Base-by-base conservation (phyloP, 2,329 filamentous ascomycete species). In the Monilinia laxa region DNA sequence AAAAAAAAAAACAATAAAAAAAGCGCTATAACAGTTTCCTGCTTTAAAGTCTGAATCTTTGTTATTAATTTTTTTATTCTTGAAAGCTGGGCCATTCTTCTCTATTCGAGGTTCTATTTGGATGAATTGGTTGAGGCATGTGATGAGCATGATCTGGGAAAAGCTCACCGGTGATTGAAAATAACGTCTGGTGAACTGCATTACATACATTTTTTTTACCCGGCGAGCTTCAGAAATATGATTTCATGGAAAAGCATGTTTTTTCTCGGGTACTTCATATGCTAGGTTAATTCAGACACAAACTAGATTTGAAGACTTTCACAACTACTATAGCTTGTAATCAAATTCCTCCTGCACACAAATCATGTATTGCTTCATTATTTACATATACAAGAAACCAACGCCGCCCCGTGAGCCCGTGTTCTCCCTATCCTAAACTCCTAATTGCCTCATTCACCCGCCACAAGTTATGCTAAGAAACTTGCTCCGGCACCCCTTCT, bases 401-500 rank as follows among this genome's bases (percentile, higher is more conserved):
- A 23, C 42, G 51, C 40, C 35, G n/a, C 14, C 28, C 12, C 7
- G n/a, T 58, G 62, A 57, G 38, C 31, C 52, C 20, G 25, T 47
- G 38, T 35, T 53, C 56, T 35, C 52, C 16, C 23, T 64, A 57
- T 63, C 65, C 65, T 52, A 57, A 64, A 64, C 65, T 31, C 65
- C 59, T 31, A 18, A 57, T 18, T 6, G 31, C 20, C 23, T n/a
- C 18, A 57, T 35, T 64, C 47, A 60, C 31, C 49, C 45, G 40
- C 49, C 47, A 38, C 35, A 57, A 16, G 38, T 74, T 68, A 76
- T 49, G 66, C 75, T 59, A 77, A 65, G 71, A 89, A 89, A 73
- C 86, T 89, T 64, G 86, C 86, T 68, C 82, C 81, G 4, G 85
- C 82, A 42, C 86, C 86, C 68, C 87, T 85, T 67, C 84, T 83